Evolutionary conservation across 2,329 filamentous ascomycete genomes (phyloP), one percentile per base, ranked within the genome.

Genomic region (Trichoderma simmonsii): DNA sequence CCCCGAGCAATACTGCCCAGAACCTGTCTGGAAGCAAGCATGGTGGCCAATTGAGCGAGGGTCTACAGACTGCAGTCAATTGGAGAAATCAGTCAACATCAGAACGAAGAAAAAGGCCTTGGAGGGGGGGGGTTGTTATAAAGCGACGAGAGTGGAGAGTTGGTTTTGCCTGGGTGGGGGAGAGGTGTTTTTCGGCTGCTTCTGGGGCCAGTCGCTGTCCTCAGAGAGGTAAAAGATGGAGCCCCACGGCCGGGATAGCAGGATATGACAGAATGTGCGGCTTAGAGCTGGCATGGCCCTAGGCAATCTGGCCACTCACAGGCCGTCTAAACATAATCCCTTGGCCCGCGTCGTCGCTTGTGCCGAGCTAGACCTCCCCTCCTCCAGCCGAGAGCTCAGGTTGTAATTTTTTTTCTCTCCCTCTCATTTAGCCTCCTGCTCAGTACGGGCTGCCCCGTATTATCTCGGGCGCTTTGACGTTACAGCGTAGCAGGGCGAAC

Each of bases 21-120:
- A 83, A 91, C 85, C 86, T 91, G 90, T 86, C 90, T 87, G 81
- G 90, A 89, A 80, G 89, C 90, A 85, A 93, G 86, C 90, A 92
- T 92, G 81, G 79, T 89, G 69, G 61, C 80, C 79, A 81, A 82
- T 82, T 82, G 78, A 75, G 64, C 48, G 75, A 77, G 75, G 71
- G 74, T 74, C 77, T 77, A 78, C 73, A 76, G 74, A 77, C 76
- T 75, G 72, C 68, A 76, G 72, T 70, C 70, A 62, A 72, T 71
- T 74, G 71, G 74, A 74, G 62, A 66, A 70, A 56, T 61, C 68
- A 54, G 43, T 70, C 67, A 70, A 57, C 63, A 65, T 62, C 68
- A 71, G 72, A 51, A 69, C 48, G 65, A 67, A 67, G 64, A 70
- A 67, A 69, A 69, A 60, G 28, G 43, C 65, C 64, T 73, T 62